Conservation (phyloP, 495 filamentous ascomycete species). For the Poronia punctata region DNA sequence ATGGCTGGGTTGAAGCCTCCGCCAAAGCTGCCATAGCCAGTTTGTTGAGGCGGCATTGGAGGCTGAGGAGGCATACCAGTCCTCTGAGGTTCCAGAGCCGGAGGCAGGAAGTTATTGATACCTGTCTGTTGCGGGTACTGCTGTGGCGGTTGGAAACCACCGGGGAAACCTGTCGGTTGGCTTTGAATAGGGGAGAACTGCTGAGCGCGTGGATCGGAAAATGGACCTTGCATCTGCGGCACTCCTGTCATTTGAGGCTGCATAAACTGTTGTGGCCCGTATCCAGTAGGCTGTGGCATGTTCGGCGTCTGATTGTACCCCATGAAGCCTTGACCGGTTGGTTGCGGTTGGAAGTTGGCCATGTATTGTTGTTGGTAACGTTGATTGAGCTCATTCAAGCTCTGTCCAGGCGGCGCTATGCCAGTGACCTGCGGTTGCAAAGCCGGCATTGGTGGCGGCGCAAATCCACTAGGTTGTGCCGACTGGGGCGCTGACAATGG, state of each 20-base stretch:
- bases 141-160: conserved; percentile 37
- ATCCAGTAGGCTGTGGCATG: conserved; percentile 49
- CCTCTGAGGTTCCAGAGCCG: conserved; percentile 47
- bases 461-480: conserved; percentile 66
- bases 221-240: conserved; percentile 31
- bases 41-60: conserved; percentile 34
- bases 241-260: conserved; percentile 35
- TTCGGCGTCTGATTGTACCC: conserved; percentile 26
- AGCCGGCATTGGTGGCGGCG: conserved; percentile 55
- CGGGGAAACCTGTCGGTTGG: conserved; percentile 63
- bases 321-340: conserved; percentile 38
- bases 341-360: conserved; percentile 32
- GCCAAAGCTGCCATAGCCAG: conserved; percentile 53
- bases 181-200: conserved; percentile 55
- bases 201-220: conserved; percentile 46
- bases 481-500: conserved; percentile 87
- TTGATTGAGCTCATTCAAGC: conserved; percentile 62
- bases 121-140: conserved; percentile 40
- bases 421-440: conserved; percentile 87
- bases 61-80: conserved; percentile 39
- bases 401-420: conserved; percentile 68
- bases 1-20: conserved; percentile 31
- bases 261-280: conserved; percentile 49
- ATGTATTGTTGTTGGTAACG: conserved; percentile 54
- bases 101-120: conserved; percentile 52